Percentiles rank a stretch among this genome's conserved stretches.
phyloP scores from a whole-genome alignment of 441 rosid species.

The Croton laevigatus region DNA sequence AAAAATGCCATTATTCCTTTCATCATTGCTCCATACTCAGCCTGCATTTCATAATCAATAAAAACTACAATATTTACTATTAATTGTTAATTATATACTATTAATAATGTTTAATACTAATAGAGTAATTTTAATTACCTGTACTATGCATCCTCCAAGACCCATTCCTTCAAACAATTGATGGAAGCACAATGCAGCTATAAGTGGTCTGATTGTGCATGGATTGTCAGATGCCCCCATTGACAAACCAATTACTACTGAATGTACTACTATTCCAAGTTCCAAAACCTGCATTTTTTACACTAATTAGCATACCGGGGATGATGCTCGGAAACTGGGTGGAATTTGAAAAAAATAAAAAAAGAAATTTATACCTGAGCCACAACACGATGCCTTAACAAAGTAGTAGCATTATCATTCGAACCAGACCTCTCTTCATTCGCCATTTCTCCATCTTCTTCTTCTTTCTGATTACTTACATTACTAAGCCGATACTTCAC shows the following conservation, averaged over 20 bases:
- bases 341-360: no score
- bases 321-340: no score
- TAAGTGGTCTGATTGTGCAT: conserved; percentile 38
- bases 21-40: conserved; percentile 29
- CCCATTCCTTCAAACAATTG: conserved; percentile 57
- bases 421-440: background rate
- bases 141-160: conserved; percentile 37
- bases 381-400: conserved; percentile 37
- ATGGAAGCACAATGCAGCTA: conserved; percentile 51
- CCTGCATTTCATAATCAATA: conserved; percentile 17
- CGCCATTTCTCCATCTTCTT: background rate
- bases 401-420: background rate
- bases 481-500: background rate
- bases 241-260: conserved; percentile 45
- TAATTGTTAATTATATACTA: no score
- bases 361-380: conserved; percentile 28
- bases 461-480: background rate
- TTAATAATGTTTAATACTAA: no score
- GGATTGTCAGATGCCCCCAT: conserved; percentile 41
- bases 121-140: conserved; percentile 12
- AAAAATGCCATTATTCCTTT: conserved; percentile 31
- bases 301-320: no score
- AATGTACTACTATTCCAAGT: conserved; percentile 49
- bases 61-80: background rate
- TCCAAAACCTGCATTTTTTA: conserved; percentile 38